These are phyloP conservation scores for Fusarium tricinctum DNA, from an alignment of 2,329 filamentous ascomycete genomes.

Conservation along the genomic window DNA sequence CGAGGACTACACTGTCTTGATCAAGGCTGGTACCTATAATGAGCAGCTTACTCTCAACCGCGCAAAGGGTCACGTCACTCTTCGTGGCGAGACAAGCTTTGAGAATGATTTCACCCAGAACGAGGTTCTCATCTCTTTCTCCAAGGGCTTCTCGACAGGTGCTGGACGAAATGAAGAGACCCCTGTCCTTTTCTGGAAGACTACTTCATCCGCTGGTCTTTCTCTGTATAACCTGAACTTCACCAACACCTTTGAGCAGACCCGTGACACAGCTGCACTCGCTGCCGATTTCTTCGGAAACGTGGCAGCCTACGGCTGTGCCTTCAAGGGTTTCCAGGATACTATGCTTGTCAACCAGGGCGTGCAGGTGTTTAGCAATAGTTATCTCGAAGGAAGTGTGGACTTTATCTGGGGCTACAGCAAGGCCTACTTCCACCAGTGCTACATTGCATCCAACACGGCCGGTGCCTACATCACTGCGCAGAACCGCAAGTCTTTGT, in stretches of 20 bases:
- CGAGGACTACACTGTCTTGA: conserved; percentile 44
- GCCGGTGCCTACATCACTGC: conserved; percentile 52
- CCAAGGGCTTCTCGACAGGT: conserved; percentile 52
- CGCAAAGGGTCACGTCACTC: conserved; percentile 30
- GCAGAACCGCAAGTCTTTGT: conserved; percentile 49
- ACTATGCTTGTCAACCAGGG: conserved; percentile 63
- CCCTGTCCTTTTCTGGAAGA: conserved; percentile 61
- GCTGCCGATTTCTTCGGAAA: conserved; percentile 54
- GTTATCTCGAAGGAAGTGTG: conserved; percentile 51
- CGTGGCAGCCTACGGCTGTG: conserved; percentile 57
- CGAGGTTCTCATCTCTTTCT: conserved; percentile 41
- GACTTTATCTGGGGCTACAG: conserved; percentile 51
- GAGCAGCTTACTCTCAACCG: conserved; percentile 42
- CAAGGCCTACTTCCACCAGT: conserved; percentile 56
- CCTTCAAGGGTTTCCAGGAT: conserved; percentile 64
- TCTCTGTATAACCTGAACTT: conserved; percentile 73
- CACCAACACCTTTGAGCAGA: conserved; percentile 62
- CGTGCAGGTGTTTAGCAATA: conserved; percentile 62
- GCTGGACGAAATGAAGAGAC: conserved; percentile 59
- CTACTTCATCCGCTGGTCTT: conserved; percentile 61
- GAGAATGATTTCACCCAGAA: conserved; percentile 45
- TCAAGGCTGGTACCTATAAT: conserved; percentile 45
- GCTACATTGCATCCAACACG: conserved; percentile 56
- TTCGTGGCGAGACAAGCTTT: conserved; percentile 43
- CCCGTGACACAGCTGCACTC: conserved; percentile 58